Evolutionary conservation across 1,284 basidiomycete genomes (phyloP).

Genomic region (Naganishia albida): DNA sequence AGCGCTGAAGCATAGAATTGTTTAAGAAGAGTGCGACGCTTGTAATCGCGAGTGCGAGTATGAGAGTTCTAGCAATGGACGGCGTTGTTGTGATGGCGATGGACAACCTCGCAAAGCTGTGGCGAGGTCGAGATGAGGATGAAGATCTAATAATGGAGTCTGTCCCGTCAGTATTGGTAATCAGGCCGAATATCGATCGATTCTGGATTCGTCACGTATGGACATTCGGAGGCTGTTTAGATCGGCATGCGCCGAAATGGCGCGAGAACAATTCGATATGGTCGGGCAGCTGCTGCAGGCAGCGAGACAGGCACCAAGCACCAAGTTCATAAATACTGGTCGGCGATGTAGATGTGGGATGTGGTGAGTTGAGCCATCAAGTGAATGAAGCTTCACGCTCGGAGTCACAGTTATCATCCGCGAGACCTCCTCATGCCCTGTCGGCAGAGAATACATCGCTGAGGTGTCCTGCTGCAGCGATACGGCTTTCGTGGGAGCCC

Average conservation of each 20-base stretch:
- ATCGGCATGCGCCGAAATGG: background rate
- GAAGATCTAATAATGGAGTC: background rate
- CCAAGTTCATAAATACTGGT: too few species aligned
- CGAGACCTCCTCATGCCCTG: too few species aligned
- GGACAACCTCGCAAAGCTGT: background rate
- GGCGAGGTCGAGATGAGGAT: background rate
- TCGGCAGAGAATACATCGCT: too few species aligned
- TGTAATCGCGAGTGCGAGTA: slow-evolving; percentile 14
- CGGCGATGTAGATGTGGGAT: too few species aligned
- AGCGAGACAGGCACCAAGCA: too few species aligned
- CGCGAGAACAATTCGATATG: too few species aligned
- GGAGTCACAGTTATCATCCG: too few species aligned
- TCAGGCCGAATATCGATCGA: background rate
- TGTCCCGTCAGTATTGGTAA: background rate
- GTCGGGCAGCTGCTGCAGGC: too few species aligned
- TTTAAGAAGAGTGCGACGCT: slow-evolving; percentile 7
- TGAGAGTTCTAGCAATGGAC: background rate
- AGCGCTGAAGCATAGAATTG: slow-evolving; percentile 28
- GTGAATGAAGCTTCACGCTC: too few species aligned
- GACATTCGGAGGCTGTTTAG: background rate
- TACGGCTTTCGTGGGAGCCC: too few species aligned
- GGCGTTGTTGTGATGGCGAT: background rate
- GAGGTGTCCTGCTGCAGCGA: too few species aligned
- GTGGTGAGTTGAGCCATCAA: too few species aligned
- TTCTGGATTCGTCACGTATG: background rate